phyloP scores from a whole-genome alignment of 768 basidiomycete species.

The Porpolomopsis calyptriformis region DNA sequence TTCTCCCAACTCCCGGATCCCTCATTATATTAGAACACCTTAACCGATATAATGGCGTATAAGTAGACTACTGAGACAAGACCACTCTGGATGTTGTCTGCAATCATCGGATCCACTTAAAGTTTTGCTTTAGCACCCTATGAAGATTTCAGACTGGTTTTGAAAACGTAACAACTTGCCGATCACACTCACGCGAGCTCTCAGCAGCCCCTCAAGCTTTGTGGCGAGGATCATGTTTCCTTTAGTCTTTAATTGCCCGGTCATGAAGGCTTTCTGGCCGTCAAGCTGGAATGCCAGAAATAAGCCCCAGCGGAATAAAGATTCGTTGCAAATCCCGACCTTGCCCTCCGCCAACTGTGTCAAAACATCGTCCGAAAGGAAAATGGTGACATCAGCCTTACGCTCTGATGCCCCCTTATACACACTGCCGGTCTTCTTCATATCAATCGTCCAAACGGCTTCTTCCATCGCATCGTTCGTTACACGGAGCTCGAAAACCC shows the following conservation, averaged over 20 bases:
- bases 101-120: constrained; percentile 17
- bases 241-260: constrained; percentile 83
- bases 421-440: constrained; percentile 74
- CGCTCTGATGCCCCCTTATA: constrained; percentile 63
- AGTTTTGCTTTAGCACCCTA: constrained; percentile 39
- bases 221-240: constrained; percentile 93
- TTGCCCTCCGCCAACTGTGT: constrained; percentile 62
- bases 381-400: constrained; percentile 77
- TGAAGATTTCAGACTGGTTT: not conserved
- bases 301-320: not conserved
- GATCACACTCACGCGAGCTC: constrained; percentile 34
- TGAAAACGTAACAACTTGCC: not conserved
- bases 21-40: not conserved
- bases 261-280: constrained; percentile 95
- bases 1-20: not conserved
- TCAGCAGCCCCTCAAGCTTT: constrained; percentile 76
- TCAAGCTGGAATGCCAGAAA: constrained; percentile 43
- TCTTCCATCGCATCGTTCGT: constrained; percentile 63
- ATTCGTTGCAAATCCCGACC: constrained; percentile 25
- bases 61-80: not conserved
- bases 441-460: constrained; percentile 82
- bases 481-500: constrained; percentile 78
- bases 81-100: no score
- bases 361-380: constrained; percentile 69
- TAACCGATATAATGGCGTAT: not conserved